phyloP scores from a whole-genome alignment of 257 asterid species.

The Pogostemon cablin region DNA sequence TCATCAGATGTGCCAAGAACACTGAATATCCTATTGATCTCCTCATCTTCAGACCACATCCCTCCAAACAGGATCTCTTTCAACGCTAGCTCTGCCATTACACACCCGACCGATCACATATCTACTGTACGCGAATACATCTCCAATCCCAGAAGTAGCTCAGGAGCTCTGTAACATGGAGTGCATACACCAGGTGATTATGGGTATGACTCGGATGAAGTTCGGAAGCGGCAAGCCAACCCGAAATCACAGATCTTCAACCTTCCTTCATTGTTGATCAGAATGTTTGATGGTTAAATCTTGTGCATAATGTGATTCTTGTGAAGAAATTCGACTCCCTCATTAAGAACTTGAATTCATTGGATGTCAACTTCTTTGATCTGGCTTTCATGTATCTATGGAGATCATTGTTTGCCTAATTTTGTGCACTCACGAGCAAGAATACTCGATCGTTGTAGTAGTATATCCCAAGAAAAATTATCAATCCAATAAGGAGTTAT shows the following conservation, averaged over 20 bases:
- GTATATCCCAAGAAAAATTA: too few species aligned
- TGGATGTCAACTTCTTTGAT: not conserved
- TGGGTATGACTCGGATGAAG: not conserved
- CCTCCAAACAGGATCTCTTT: not conserved
- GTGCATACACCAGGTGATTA: not conserved
- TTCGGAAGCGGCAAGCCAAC: not conserved
- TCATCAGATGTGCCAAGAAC: not conserved
- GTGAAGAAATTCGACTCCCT: constrained; percentile 25
- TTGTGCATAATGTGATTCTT: constrained; percentile 24
- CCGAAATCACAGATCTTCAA: constrained; percentile 33
- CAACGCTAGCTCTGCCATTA: constrained; percentile 22
- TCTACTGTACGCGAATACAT: constrained; percentile 8
- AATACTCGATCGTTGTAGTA: too few species aligned
- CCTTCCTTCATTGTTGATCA: not conserved
- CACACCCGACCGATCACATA: constrained; percentile 30
- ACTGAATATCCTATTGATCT: not conserved
- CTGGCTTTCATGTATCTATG: not conserved
- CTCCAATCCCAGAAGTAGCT: not conserved
- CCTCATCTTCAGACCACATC: not conserved
- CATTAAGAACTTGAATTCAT: constrained; percentile 22
- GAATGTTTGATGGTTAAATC: constrained; percentile 24
- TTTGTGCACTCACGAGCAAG: too few species aligned
- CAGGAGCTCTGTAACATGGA: constrained; percentile 26
- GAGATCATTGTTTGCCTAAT: too few species aligned
- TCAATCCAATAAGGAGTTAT: too few species aligned